Evolutionary conservation across 306 rosid genomes (phyloP).

Genomic region (Trifolium dubium): DNA sequence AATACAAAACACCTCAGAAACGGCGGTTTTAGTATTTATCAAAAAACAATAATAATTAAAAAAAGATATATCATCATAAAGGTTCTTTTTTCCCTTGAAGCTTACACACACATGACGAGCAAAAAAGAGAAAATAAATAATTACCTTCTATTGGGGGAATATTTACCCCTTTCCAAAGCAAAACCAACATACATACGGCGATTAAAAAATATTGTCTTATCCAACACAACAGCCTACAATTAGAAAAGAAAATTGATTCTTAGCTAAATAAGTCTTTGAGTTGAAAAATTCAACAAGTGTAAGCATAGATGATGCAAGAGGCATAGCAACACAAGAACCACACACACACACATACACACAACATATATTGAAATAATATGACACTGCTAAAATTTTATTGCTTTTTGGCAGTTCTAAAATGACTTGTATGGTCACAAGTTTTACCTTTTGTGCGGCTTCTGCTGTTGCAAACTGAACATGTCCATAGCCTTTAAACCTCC

Average conservation of each 20-base stretch:
- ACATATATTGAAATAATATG: not conserved
- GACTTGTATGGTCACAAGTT: conserved; percentile 17
- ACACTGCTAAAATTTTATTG: conserved; percentile 4
- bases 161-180: conserved; percentile 70
- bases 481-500: conserved; percentile 73
- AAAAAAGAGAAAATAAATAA: not conserved
- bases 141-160: conserved; percentile 63
- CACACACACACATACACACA: not conserved
- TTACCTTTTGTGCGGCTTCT: conserved; percentile 68
- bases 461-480: conserved; percentile 75
- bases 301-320: not conserved
- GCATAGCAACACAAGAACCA: not conserved
- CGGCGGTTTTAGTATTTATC: not conserved
- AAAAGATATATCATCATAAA: conserved; percentile 5
- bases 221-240: conserved; percentile 64
- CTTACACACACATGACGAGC: not conserved
- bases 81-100: not conserved
- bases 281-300: not conserved
- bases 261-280: conserved; percentile 13
- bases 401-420: conserved; percentile 19
- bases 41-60: not conserved
- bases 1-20: conserved; percentile 7
- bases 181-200: conserved; percentile 65
- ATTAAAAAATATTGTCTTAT: conserved; percentile 47
- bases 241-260: not conserved